Evolutionary conservation across 192 early-diverging fungal species (phyloP).

Genomic region (Coemansia sp.): DNA sequence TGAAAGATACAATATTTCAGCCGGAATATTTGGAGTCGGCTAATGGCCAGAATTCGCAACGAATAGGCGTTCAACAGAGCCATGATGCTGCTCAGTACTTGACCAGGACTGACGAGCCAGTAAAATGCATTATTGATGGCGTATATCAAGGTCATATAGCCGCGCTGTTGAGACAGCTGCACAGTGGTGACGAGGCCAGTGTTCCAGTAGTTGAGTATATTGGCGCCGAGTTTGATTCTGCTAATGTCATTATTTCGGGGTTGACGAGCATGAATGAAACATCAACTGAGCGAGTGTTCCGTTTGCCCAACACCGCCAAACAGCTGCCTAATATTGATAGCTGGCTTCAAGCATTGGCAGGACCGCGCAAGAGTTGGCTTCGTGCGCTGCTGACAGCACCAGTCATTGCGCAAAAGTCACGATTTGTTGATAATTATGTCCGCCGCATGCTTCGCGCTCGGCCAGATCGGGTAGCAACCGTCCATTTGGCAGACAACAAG

Average conservation of each 20-base stretch:
- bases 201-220: conserved; percentile 83
- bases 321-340: conserved; percentile 31
- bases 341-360: conserved; percentile 74
- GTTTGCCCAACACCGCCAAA: not conserved
- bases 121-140: conserved; percentile 81
- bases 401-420: conserved; percentile 69
- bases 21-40: conserved; percentile 85
- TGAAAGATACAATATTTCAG: conserved; percentile 91
- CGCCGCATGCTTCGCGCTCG: conserved; percentile 61
- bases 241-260: not conserved
- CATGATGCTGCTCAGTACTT: conserved; percentile 77
- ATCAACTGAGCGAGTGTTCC: conserved; percentile 3
- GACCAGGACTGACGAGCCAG: conserved; percentile 77
- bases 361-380: conserved; percentile 73
- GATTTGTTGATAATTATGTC: conserved; percentile 61
- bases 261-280: not conserved
- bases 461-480: conserved; percentile 41
- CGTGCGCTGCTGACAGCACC: conserved; percentile 74
- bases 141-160: conserved; percentile 81
- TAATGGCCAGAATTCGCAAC: conserved; percentile 78
- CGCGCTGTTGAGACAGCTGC: conserved; percentile 70
- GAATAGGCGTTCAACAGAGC: conserved; percentile 85
- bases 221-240: conserved; percentile 20
- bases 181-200: conserved; percentile 55
- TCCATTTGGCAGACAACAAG: not conserved